A percentile compares a stretch with the other conserved stretches of the same genome.
These are phyloP conservation scores for Podaxis mareebaensis DNA, from an alignment of 768 basidiomycete genomes.

Conservation along the genomic window DNA sequence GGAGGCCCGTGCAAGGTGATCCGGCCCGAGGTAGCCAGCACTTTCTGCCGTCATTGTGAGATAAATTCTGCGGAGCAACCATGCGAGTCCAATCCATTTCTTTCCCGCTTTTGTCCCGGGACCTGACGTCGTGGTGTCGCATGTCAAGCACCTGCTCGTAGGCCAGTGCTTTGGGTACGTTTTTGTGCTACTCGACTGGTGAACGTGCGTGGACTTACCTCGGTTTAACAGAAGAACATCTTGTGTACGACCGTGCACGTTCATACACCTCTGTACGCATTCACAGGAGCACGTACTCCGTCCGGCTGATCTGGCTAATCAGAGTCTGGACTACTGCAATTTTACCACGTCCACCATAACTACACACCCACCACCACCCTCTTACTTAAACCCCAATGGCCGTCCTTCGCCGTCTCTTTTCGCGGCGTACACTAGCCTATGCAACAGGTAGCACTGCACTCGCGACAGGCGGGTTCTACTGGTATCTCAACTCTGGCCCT, in stretches of 20 bases:
- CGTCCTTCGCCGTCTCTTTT: slow-evolving; percentile 46
- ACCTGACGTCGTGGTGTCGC: neutral
- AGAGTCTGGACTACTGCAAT: neutral
- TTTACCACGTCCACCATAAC: neutral
- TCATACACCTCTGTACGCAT: neutral
- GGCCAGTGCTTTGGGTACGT: neutral
- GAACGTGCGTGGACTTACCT: slow-evolving; percentile 11
- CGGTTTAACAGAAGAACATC: neutral
- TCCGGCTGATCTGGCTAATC: neutral
- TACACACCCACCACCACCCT: too few relatives aligned
- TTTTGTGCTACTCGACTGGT: neutral
- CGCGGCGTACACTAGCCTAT: slow-evolving; percentile 54
- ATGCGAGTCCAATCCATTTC: neutral
- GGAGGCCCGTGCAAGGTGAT: too few relatives aligned
- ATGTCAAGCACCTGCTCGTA: neutral
- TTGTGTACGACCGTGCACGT: neutral
- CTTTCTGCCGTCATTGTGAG: neutral
- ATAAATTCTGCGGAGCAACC: slow-evolving; percentile 2
- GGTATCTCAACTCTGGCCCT: slow-evolving; percentile 74
- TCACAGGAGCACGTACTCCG: neutral
- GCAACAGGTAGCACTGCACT: slow-evolving; percentile 53
- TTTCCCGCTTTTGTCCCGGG: neutral
- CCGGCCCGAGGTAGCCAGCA: neutral
- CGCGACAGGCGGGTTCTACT: slow-evolving; percentile 61
- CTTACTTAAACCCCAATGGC: slow-evolving; percentile 26